A percentile compares a stretch with the other conserved stretches of the same genome.
These are phyloP conservation scores for Naganishia sp. DNA, from an alignment of 1,284 basidiomycete species.

Conservation along the genomic window DNA sequence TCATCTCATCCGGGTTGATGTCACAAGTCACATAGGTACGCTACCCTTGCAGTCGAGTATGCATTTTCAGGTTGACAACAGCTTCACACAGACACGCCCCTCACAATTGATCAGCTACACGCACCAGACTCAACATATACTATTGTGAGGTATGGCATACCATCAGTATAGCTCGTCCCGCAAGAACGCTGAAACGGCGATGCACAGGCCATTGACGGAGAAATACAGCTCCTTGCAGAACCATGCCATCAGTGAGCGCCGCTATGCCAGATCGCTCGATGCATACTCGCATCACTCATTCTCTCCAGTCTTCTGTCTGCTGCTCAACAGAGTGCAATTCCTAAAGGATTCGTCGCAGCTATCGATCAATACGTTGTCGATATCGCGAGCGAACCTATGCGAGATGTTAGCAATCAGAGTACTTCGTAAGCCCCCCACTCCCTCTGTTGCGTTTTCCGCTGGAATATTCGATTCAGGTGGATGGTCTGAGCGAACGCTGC, in stretches of 20 bases:
- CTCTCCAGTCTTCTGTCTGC: conserved; percentile 72
- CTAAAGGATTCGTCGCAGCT: conserved; percentile 65
- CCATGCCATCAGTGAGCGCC: conserved; percentile 56
- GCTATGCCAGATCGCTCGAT: not conserved
- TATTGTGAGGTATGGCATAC: conserved; percentile 59
- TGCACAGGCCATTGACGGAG: conserved; percentile 49
- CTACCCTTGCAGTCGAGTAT: not conserved
- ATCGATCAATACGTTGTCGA: conserved; percentile 63
- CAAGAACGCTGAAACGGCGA: not conserved
- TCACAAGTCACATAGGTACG: conserved; percentile 53
- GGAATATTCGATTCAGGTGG: conserved; percentile 50
- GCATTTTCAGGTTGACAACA: too few relatives aligned
- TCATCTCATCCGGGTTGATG: conserved; percentile 52
- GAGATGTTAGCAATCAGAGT: conserved; percentile 83
- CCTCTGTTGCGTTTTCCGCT: conserved; percentile 10
- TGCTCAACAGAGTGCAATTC: conserved; percentile 86
- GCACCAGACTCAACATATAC: conserved; percentile 85
- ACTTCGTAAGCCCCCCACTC: conserved; percentile 58
- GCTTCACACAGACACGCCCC: conserved; percentile 64
- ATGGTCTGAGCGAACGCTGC: conserved; percentile 72
- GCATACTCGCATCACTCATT: conserved; percentile 58
- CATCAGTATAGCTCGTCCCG: not conserved
- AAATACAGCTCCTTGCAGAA: conserved; percentile 51
- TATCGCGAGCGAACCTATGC: conserved; percentile 75
- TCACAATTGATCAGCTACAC: conserved; percentile 72